Evolutionary conservation across 1,139 yeast genomes (phyloP).

Genomic region (Zygoascus meyerae): DNA sequence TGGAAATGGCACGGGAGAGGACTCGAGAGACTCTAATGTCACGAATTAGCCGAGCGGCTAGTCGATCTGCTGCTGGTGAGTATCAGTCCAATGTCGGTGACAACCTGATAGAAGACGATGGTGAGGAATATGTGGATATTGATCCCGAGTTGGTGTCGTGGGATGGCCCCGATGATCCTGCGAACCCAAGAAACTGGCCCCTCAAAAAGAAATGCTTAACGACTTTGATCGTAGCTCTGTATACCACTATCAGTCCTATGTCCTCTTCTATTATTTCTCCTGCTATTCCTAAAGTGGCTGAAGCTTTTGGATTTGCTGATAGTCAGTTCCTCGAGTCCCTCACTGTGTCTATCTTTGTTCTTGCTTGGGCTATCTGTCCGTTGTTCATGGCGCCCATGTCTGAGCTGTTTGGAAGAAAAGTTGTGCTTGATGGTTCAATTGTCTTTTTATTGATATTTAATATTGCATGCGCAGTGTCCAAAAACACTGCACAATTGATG

Average conservation of each 20-base stretch:
- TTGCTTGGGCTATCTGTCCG: constrained; percentile 62
- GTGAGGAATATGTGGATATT: constrained; percentile 44
- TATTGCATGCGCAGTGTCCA: constrained; percentile 52
- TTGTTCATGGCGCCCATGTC: constrained; percentile 56
- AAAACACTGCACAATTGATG: constrained; percentile 50
- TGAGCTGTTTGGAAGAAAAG: constrained; percentile 53
- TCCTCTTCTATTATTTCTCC: constrained; percentile 58
- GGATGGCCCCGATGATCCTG: constrained; percentile 58
- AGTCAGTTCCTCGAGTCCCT: constrained; percentile 41
- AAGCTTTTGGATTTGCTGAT: constrained; percentile 37
- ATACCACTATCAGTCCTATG: constrained; percentile 53
- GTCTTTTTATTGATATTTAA: constrained; percentile 50
- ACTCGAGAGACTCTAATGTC: constrained; percentile 29
- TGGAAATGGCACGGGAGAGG: constrained; percentile 24
- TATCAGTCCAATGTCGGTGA: constrained; percentile 14
- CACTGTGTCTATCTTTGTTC: constrained; percentile 52
- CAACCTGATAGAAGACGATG: constrained; percentile 29
- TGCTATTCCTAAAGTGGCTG: constrained; percentile 45
- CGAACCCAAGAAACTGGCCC: constrained; percentile 58
- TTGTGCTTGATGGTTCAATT: constrained; percentile 47
- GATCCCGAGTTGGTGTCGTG: constrained; percentile 64
- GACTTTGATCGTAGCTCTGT: constrained; percentile 46
- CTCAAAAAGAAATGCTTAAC: constrained; percentile 38
- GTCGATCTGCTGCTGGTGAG: constrained; percentile 11
- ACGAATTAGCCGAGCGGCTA: constrained; percentile 17